Evolutionary conservation across 2,329 filamentous ascomycete genomes (phyloP), one percentile per base, ranked within the genome.

Genomic region (Ophiostoma quercus): DNA sequence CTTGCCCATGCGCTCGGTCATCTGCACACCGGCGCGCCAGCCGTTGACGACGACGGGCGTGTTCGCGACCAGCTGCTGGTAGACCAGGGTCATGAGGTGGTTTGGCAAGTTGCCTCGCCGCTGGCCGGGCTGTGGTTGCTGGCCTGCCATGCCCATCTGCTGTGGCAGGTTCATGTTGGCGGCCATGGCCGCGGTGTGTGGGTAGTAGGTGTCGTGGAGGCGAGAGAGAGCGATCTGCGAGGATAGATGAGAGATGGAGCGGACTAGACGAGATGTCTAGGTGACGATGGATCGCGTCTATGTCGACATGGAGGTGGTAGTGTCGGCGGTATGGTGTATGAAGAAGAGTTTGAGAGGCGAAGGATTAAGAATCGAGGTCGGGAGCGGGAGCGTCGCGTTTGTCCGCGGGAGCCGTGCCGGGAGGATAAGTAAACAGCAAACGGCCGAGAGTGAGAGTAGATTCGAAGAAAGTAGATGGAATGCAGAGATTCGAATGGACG

Each of bases 111-210:
- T 77, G 74, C 79, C 76, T 72, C 82, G 81, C 72, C 81, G 76
- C 43, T 77, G 66, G 3, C 14, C n/a, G 19, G 78, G 78, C 73
- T 76, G 79, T 74, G 67, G 68, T 79, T 79, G 41, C 70, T 80
- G 80, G 71, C 78, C 78, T 73, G 76, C 79, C 74, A 79, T 79
- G 77, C 79, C 81, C 84, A 87, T 86, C 75, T 85, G 84, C 77
- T 83, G 82, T 22, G 66, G 70, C 29, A 73, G 67, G 37, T 73
- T 74, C 79, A 87, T 83, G 74, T 86, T 87, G 76, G 83, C 84
- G 80, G 85, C 85, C 85, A 88, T 87, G 79, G 83, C 83, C 81
- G 82, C 82, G 41, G 60, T 32, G 19, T 51, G 51, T 39, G 57
- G 60, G 34, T 57, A 1, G 25, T 22, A 34, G 32, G 34, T 57